Base-by-base conservation (phyloP, 2,329 filamentous ascomycete genomes). In the Bipolaris gigantea region DNA sequence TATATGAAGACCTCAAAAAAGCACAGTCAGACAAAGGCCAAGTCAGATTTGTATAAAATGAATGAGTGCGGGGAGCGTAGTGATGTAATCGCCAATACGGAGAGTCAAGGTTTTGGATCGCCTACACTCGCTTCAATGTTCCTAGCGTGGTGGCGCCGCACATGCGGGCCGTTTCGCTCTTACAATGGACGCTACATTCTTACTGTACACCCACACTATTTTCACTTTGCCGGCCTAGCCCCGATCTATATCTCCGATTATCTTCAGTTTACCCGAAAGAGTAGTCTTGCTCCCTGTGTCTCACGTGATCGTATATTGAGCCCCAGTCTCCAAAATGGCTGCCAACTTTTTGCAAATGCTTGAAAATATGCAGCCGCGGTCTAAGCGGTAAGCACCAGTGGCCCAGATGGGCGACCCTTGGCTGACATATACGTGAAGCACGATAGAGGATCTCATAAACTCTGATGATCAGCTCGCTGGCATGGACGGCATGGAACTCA, bases 401-500 rank as follows among this genome's bases (percentile, higher is more conserved):
- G 18, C 13, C 6, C 25, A 27, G 16, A 50, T 5, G 15, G n/a
- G n/a, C n/a, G 9, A 18, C 6, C 19, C 9, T 15, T 25, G 13
- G 8, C 47, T 55, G 27, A 55, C 36, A 7, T 6, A 11, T 4
- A 15, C 10, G 2, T 25, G 8, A 25, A 61, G 59, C 36, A 34
- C 56, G 5, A 16, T 61, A 32, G 43, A 50, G 13, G 56, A 61
- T 23, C 48, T 61, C 3, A 39, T 18, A 30, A 30, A 55, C 10
- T 61, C 59, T 9, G 23, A 49, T 21, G 57, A 59, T 19, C 51
- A 57, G 16, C 47, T 61, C 15, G 36, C 49, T 15, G 59, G 59
- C 27, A 55, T 55, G 53, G 59, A 61, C 13, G 59, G 40, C 15
- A 56, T 61, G 53, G 56, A 61, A 43, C 49, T 61, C n/a, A 52